Percentiles rank a stretch among this genome's conserved stretches.
Conservation (phyloP, 2,329 filamentous ascomycete genomes). For the Setomelanomma holmii region DNA sequence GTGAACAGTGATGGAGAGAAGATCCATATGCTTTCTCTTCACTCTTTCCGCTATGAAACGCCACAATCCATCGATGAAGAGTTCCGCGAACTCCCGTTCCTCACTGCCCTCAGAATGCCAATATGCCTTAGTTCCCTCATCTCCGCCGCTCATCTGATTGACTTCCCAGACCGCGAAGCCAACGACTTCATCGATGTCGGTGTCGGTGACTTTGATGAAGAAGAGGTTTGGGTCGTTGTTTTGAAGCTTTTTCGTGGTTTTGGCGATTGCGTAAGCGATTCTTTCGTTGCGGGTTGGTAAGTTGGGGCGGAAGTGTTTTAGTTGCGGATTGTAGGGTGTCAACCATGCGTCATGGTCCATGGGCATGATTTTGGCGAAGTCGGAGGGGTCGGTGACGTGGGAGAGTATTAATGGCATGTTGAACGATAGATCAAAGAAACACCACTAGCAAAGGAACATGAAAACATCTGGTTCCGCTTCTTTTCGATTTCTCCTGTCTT, state of each 20-base stretch:
- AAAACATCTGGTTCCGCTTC: too few relatives aligned
- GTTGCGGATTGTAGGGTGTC: conserved; percentile 31
- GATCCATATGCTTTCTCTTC: conserved; percentile 26
- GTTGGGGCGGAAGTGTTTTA: conserved; percentile 33
- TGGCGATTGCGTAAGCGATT: conserved; percentile 10
- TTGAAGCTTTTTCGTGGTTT: neutral
- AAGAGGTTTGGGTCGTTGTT: conserved; percentile 16
- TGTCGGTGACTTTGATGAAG: conserved; percentile 24
- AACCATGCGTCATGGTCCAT: conserved; percentile 30
- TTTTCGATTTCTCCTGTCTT: neutral
- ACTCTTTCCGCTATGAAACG: conserved; percentile 24
- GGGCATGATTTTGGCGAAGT: conserved; percentile 21
- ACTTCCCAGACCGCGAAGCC: conserved; percentile 26
- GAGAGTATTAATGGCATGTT: conserved; percentile 20
- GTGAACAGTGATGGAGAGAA: conserved; percentile 20
- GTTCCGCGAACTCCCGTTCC: conserved; percentile 32
- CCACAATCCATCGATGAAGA: conserved; percentile 34
- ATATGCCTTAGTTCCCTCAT: conserved; percentile 10
- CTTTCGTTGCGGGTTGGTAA: conserved; percentile 19
- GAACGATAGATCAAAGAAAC: neutral
- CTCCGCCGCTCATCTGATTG: conserved; percentile 18
- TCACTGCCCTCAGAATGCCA: conserved; percentile 30
- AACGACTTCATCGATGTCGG: conserved; percentile 17
- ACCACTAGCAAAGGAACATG: too few relatives aligned
- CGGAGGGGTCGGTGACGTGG: conserved; percentile 10